These are phyloP conservation scores for Benincasa hispida DNA, from an alignment of 306 rosid species.

Conservation along the genomic window DNA sequence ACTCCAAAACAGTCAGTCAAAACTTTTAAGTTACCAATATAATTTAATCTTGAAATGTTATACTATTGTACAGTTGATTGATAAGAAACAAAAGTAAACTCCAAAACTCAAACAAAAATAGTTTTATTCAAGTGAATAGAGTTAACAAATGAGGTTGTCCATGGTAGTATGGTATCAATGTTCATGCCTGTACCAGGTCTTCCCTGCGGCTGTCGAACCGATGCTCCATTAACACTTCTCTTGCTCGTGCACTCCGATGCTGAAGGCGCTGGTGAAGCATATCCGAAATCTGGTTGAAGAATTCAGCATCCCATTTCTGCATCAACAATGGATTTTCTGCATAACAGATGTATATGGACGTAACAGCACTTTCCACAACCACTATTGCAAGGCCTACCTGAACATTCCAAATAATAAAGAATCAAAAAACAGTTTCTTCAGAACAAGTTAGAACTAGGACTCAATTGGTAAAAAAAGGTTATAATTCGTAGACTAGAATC, in stretches of 20 bases:
- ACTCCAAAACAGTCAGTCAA: not conserved
- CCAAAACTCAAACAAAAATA: not conserved
- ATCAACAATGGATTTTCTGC: conserved; percentile 94
- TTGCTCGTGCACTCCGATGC: conserved; percentile 59
- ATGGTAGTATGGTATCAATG: not conserved
- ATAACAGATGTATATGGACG: conserved; percentile 85
- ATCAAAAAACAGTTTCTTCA: not conserved
- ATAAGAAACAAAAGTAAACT: not conserved
- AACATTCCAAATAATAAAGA: conserved; percentile 4
- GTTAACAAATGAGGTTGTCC: not conserved
- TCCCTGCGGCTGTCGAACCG: conserved; percentile 29
- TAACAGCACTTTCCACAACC: conserved; percentile 95
- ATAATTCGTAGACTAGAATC: not conserved
- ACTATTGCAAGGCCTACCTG: conserved; percentile 97
- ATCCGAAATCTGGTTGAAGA: conserved; percentile 88
- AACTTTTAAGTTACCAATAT: not conserved
- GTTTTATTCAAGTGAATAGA: not conserved
- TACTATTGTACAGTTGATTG: conserved; percentile 1
- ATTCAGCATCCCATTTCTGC: conserved; percentile 86
- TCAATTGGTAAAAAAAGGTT: no score
- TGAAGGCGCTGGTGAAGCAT: conserved; percentile 90
- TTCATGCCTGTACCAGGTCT: conserved; percentile 5
- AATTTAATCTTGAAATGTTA: not conserved
- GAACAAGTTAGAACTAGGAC: not conserved
- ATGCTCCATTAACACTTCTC: conserved; percentile 51